Percentiles rank a stretch among this genome's conserved stretches.
phyloP scores from a whole-genome alignment of 805 yeast genomes.

The Teunomyces atbi region DNA sequence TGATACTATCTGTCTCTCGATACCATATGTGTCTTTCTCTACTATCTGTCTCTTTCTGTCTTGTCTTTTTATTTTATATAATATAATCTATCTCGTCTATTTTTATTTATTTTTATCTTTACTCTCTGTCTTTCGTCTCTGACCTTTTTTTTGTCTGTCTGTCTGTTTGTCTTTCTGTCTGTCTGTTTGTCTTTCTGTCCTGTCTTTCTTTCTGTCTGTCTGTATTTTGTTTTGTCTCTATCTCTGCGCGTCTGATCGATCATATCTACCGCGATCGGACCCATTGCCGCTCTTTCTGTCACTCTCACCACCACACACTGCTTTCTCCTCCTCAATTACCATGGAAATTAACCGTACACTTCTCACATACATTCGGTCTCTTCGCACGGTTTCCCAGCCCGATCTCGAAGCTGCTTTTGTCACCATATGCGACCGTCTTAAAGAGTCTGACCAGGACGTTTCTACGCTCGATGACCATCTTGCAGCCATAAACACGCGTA shows the following conservation, averaged over 20 bases:
- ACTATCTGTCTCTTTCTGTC: too few relatives aligned
- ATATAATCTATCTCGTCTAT: too few relatives aligned
- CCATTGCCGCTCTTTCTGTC: too few relatives aligned
- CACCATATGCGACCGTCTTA: conserved; percentile 12
- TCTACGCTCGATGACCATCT: conserved; percentile 17
- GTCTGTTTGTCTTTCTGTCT: neutral
- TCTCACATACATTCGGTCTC: conserved; percentile 31
- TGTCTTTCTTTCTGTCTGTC: neutral
- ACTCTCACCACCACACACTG: conserved; percentile 35
- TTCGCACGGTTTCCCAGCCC: conserved; percentile 18
- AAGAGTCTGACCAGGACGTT: neutral
- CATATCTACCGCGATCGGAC: neutral
- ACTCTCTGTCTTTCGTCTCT: too few relatives aligned
- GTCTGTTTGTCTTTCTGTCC: neutral
- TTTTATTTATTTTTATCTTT: too few relatives aligned
- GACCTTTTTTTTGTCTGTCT: too few relatives aligned
- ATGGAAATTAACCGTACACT: conserved; percentile 21
- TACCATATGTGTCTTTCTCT: too few relatives aligned
- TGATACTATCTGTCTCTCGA: too few relatives aligned
- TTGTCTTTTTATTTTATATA: too few relatives aligned
- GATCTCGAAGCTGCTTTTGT: conserved; percentile 23
- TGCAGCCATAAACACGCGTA: conserved; percentile 27
- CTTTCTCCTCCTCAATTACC: conserved; percentile 26
- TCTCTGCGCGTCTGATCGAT: neutral
- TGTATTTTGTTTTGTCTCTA: neutral